phyloP scores from a whole-genome alignment of 768 basidiomycete species.

The Paxillus involutus region DNA sequence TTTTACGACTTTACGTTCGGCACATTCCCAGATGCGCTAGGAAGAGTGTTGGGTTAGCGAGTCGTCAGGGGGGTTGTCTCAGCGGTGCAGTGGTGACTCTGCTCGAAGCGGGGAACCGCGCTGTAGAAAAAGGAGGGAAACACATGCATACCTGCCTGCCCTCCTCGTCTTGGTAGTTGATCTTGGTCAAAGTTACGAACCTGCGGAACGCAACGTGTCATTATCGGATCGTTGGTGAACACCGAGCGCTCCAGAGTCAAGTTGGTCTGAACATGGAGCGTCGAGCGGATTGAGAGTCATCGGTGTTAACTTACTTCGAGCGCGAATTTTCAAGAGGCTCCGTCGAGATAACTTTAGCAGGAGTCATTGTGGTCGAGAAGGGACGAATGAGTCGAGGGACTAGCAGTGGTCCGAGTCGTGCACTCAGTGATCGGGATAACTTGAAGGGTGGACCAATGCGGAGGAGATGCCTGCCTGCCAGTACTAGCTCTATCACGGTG shows the following conservation, averaged over 20 bases:
- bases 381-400: not conserved
- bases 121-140: not conserved
- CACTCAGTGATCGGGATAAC: not conserved
- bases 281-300: not conserved
- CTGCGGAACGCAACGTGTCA: conserved; percentile 35
- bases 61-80: too few species aligned
- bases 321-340: conserved; percentile 52
- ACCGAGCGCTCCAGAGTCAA: too few species aligned
- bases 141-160: conserved; percentile 58
- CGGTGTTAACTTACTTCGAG: conserved; percentile 49
- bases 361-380: conserved; percentile 26
- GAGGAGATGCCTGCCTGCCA: too few species aligned
- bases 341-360: conserved; percentile 53
- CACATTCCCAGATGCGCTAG: conserved; percentile 87
- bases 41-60: not conserved
- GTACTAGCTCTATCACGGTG: too few species aligned
- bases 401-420: not conserved
- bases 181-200: conserved; percentile 84
- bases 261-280: too few species aligned
- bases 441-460: not conserved
- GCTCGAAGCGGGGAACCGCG: not conserved
- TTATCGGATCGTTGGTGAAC: too few species aligned
- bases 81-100: too few species aligned
- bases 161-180: conserved; percentile 76
- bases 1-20: conserved; percentile 82